These are phyloP conservation scores for Peniophora sp. DNA, from an alignment of 1,284 basidiomycete species.

Conservation along the genomic window DNA sequence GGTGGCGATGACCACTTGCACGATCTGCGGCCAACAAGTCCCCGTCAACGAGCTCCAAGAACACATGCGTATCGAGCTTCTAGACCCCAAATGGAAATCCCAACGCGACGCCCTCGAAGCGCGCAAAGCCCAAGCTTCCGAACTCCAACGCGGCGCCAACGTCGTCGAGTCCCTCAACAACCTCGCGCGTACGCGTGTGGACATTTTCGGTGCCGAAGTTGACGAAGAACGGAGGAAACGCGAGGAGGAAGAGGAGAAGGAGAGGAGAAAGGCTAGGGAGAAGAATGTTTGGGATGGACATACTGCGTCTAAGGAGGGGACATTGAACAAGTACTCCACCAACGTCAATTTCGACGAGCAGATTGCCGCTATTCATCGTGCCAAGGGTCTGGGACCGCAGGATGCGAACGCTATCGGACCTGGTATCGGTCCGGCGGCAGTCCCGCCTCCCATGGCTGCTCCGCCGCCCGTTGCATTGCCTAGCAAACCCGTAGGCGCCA, in stretches of 20 bases:
- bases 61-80: conserved; percentile 96
- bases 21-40: conserved; percentile 91
- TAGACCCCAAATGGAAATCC: conserved; percentile 97
- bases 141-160: conserved; percentile 85
- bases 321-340: conserved; percentile 83
- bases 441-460: conserved; percentile 47
- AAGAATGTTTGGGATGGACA: conserved; percentile 96
- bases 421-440: conserved; percentile 73
- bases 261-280: conserved; percentile 76
- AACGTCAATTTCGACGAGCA: conserved; percentile 92
- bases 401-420: conserved; percentile 72
- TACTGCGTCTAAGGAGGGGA: conserved; percentile 82
- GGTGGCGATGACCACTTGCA: conserved; percentile 78
- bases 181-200: conserved; percentile 85
- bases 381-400: conserved; percentile 82
- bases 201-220: conserved; percentile 88
- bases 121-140: conserved; percentile 84
- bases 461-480: conserved; percentile 8
- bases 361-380: conserved; percentile 87
- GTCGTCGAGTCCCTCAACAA: conserved; percentile 87
- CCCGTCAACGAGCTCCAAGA: conserved; percentile 93
- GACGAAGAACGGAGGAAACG: conserved; percentile 83
- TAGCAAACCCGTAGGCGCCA: conserved; percentile 27
- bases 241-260: conserved; percentile 79
- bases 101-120: conserved; percentile 83